Conservation (phyloP, 1,284 basidiomycete species). For the Moesziomyces sp. region DNA sequence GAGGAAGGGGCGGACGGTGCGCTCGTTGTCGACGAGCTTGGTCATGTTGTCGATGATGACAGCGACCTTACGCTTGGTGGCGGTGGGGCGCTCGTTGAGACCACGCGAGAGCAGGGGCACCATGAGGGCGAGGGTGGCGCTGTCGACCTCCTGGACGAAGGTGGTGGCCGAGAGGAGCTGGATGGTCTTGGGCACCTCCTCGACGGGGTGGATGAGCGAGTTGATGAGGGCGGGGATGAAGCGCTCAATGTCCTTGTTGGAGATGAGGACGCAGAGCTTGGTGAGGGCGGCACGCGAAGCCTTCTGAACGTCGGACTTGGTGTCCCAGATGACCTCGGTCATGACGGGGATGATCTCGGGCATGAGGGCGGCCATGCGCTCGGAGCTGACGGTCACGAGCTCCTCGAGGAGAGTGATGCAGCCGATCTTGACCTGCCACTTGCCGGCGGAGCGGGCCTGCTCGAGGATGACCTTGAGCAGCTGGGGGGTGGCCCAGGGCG, state of each 20-base stretch:
- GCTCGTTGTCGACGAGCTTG: conserved; percentile 69
- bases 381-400: conserved; percentile 84
- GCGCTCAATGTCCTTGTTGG: conserved; percentile 97
- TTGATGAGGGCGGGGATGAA: conserved; percentile 88
- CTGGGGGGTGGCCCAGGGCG: conserved; percentile 86
- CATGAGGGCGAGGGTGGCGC: conserved; percentile 98
- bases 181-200: conserved; percentile 97
- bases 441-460: conserved; percentile 94
- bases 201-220: conserved; percentile 97
- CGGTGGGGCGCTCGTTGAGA: conserved; percentile 72
- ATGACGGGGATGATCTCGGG: conserved; percentile 96
- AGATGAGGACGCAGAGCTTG: conserved; percentile 76
- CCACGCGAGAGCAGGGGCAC: conserved; percentile 96
- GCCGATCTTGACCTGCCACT: conserved; percentile 99
- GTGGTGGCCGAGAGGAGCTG: conserved; percentile 97
- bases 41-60: conserved; percentile 69
- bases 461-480: conserved; percentile 90
- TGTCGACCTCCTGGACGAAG: conserved; percentile 99
- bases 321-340: conserved; percentile 98
- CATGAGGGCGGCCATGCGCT: conserved; percentile 88
- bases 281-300: conserved; percentile 93
- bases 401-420: conserved; percentile 86
- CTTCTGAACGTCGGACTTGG: conserved; percentile 99
- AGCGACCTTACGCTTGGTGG: conserved; percentile 68
- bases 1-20: conserved; percentile 67